Evolutionary conservation across 2,329 filamentous ascomycete genomes (phyloP), one percentile per base, ranked within the genome.

Genomic region (Cyanodermella asteris): DNA sequence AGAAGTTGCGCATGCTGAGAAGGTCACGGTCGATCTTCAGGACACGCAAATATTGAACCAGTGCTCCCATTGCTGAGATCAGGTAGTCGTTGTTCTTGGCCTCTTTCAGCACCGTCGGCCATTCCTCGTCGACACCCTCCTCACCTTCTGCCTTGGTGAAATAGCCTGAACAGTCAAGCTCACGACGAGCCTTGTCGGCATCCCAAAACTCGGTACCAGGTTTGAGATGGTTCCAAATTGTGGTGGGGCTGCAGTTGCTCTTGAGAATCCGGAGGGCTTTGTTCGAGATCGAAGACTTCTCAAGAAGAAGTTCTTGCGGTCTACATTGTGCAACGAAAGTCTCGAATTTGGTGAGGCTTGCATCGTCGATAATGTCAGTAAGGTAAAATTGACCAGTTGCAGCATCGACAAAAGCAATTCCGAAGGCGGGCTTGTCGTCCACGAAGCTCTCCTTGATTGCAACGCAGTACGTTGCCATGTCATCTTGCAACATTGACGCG

Each of bases 381-480:
- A 97, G 49, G 41, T 77, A 81, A 45, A 97, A 97, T 34, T 91
- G 80, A 7, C 84, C 87, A 1, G 84, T 97, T 2, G 87, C 82
- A 6, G 87, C 87, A 43, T 97, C 87, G 7, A 91, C 78, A 47
- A 94, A 93, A 0, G 81, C 72, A 25, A 97, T 70, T 6, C 87
- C 87, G 44, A 97, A 97, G 0, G 69, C 68, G 5, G 87, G 82
- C 15, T 69, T 56, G 26, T 71, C 74, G 32, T 87, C 55, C 7
- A 75, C 56, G 1, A 66, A 46, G 4, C 53, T 65, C 43, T 84
- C 75, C 45, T 97, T 97, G 51, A 97, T 87, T 2, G 87, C 76
- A 26, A 87, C 80, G 44, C 87, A 97, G 47, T 80, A 94, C 0
- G 81, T 91, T 2, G 87, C 78, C 73, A 91, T 91, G 46, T 97